Base-by-base conservation (phyloP, 164 flowering plant genomes). In the Magnolia sinica region DNA sequence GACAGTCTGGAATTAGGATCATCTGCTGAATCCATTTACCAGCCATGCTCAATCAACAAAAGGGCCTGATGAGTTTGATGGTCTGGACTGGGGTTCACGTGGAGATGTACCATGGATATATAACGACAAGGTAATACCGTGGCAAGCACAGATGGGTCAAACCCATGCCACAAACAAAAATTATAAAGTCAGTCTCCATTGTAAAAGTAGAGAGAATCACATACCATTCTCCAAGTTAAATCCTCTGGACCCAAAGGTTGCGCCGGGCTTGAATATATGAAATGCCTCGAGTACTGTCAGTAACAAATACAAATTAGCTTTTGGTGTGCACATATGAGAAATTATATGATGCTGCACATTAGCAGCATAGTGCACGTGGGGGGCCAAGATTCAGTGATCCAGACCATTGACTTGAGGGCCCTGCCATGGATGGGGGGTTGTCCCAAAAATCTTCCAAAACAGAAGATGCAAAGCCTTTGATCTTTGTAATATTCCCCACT, bases 201-300 rank as follows among this genome's bases (percentile, higher is more conserved):
- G 61, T 16, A 55, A 52, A 51, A 23, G 50, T 77, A 68, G 68
- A 74, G 29, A 77, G 71, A 76, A 71, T 72, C 22, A 80, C 89
- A 81, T 65, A 96, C 98, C 99, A 96, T 92, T 91, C 93, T 88
- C 99, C 99, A 94, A 51, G 83, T 88, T 69, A 96, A 86, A 83
- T 92, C 99, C 86, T 96, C 98, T 1, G 99, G 92, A 75, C 96
- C 98, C 81, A 93, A 74, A 24, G 94, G 95, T 74, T 89, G 93
- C 75, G 99, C 98, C 68, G 99, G 99, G 83, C 84, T 87, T 23
- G 96, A 92, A 80, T 92, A 93, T 8, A 92, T 64, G 80, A 95
- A 95, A 87, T 93, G 98, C 86, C 88, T 87, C 5, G 94, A 84
- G 79, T 89, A 86, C 98, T 95, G 92, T 80, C 79, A 51, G 72